phyloP scores from a whole-genome alignment of 2,329 filamentous ascomycete species.

The Pseudogymnoascus sp. region DNA sequence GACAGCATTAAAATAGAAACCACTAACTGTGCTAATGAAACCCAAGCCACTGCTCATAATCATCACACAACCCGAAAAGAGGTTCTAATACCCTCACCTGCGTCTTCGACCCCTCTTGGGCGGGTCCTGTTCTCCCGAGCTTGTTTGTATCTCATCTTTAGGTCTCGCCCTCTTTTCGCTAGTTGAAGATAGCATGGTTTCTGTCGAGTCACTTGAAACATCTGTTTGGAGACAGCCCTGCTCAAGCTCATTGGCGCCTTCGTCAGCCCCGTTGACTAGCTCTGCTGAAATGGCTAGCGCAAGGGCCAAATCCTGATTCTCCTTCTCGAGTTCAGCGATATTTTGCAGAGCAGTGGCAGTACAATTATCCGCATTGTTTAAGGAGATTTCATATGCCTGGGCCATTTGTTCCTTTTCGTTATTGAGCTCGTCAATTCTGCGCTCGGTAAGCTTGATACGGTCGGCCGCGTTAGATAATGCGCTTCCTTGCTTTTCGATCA shows the following conservation, averaged over 20 bases:
- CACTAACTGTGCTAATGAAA: neutral
- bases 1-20: neutral
- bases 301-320: neutral
- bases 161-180: neutral
- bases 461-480: neutral
- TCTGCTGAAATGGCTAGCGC: neutral
- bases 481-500: neutral
- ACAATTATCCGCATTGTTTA: neutral
- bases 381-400: neutral
- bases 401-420: neutral
- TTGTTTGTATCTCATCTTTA: neutral
- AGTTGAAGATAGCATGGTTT: neutral
- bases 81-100: neutral
- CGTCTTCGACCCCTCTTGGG: neutral
- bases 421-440: neutral
- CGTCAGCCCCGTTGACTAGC: neutral
- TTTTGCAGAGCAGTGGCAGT: neutral
- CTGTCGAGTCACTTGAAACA: neutral
- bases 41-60: neutral
- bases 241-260: neutral
- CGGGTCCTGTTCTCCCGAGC: neutral
- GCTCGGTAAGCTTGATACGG: neutral
- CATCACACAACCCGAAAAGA: neutral
- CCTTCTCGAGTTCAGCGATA: neutral
- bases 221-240: neutral